phyloP scores from a whole-genome alignment of 306 rosid species.

The Psophocarpus tetragonolobus region DNA sequence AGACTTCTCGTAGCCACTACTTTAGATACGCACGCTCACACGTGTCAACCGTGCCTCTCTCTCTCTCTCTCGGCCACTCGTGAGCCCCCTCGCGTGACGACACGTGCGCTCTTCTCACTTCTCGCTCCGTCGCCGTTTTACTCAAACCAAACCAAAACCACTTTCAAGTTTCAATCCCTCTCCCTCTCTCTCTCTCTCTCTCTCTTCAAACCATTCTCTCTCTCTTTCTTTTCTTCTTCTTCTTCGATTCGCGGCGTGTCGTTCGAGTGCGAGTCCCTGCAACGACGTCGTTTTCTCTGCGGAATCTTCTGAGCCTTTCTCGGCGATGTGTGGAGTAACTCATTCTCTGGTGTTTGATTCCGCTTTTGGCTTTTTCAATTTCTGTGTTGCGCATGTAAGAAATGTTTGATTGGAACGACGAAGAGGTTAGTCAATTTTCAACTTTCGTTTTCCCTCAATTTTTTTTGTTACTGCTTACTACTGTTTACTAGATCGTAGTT shows the following conservation, averaged over 20 bases:
- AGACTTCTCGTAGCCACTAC: constrained; percentile 16
- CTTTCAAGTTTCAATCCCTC: too few species aligned
- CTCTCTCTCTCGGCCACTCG: not conserved
- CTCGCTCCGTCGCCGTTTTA: not conserved
- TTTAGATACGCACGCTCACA: constrained; percentile 7
- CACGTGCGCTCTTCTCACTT: not conserved
- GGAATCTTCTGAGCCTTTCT: constrained; percentile 7
- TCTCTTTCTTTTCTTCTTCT: not conserved
- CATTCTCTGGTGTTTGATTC: constrained; percentile 39
- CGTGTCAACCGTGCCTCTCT: not conserved
- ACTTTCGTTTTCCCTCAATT: not conserved
- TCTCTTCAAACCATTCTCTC: not conserved
- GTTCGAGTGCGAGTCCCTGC: not conserved
- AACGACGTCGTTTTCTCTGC: not conserved
- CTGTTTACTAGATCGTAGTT: not conserved
- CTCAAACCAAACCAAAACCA: too few species aligned
- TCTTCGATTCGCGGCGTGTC: not conserved
- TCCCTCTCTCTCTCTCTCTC: too few species aligned
- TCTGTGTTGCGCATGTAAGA: constrained; percentile 40
- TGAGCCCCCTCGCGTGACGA: not conserved
- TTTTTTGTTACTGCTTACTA: not conserved
- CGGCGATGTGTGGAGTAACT: constrained; percentile 65
- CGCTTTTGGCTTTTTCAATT: constrained; percentile 37
- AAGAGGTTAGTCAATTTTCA: constrained; percentile 50
- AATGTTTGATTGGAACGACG: constrained; percentile 46